Evolutionary conservation across 441 rosid species (phyloP).

Genomic region (Manihot esculenta): DNA sequence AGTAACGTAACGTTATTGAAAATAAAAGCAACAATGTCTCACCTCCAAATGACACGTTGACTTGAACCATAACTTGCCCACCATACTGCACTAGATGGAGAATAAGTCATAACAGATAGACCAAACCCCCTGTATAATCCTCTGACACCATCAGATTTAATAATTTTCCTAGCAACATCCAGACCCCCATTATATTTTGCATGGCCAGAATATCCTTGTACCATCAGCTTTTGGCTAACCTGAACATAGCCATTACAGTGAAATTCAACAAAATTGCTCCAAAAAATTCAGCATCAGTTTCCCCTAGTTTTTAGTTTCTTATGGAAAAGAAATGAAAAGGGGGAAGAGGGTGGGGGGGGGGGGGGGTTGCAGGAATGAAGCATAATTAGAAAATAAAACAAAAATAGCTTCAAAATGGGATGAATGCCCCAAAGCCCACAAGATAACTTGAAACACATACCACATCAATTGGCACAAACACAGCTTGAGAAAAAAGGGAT

Average conservation of each 20-base stretch:
- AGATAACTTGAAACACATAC: constrained; percentile 41
- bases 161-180: constrained; percentile 78
- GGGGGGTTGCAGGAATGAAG: background rate
- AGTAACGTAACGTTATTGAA: background rate
- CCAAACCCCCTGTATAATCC: constrained; percentile 96
- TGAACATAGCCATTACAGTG: constrained; percentile 30
- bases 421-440: background rate
- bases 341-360: too few relatives aligned
- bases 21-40: constrained; percentile 19
- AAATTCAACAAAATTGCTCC: constrained; percentile 15
- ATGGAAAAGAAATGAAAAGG: background rate
- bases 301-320: background rate
- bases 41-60: constrained; percentile 96
- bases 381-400: background rate
- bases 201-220: constrained; percentile 93
- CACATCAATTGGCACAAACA: constrained; percentile 94
- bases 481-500: constrained; percentile 76
- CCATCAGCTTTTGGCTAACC: constrained; percentile 98
- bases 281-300: background rate
- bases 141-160: constrained; percentile 69
- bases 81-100: constrained; percentile 98
- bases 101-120: constrained; percentile 82
- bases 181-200: constrained; percentile 78
- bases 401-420: too few relatives aligned
- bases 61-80: constrained; percentile 99